Evolutionary conservation across 805 yeast species (phyloP).

Genomic region (Pichia manshurica): DNA sequence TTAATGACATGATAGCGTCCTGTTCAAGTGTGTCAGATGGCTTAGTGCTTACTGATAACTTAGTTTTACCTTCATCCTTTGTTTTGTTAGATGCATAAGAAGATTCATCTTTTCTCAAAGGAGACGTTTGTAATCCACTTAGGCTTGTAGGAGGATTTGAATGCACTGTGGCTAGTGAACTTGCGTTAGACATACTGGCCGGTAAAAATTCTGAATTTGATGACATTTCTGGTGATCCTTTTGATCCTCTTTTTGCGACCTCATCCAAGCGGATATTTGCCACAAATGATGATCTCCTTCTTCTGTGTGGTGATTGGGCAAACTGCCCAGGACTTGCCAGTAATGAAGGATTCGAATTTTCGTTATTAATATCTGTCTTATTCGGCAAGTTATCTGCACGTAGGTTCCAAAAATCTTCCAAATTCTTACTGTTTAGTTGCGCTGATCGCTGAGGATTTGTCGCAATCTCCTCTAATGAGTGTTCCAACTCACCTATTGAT

Average conservation of each 20-base stretch:
- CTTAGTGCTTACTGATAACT: constrained; percentile 7
- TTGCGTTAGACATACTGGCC: neutral
- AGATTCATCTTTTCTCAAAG: constrained; percentile 11
- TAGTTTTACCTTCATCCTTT: neutral
- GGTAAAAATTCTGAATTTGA: neutral
- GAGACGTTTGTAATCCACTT: constrained; percentile 10
- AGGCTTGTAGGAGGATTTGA: neutral
- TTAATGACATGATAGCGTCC: constrained; percentile 51
- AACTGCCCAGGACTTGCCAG: constrained; percentile 5
- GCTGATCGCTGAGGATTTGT: constrained; percentile 14
- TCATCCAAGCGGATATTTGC: constrained; percentile 26
- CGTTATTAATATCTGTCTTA: neutral
- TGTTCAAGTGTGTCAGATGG: constrained; percentile 37
- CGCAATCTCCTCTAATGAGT: constrained; percentile 22
- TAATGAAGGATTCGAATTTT: neutral
- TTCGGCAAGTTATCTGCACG: constrained; percentile 23
- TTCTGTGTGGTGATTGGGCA: neutral
- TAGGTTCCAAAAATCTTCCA: constrained; percentile 28
- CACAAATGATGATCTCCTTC: constrained; percentile 15
- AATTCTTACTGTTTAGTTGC: constrained; percentile 12
- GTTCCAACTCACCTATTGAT: constrained; percentile 27
- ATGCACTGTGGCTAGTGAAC: neutral
- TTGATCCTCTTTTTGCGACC: constrained; percentile 20
- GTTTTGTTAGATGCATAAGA: too few relatives aligned
- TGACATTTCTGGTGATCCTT: constrained; percentile 11